Percentiles rank a stretch among this genome's conserved stretches.
Conservation (phyloP, 805 yeast genomes). For the Isabelozyma pseudorhagii region DNA sequence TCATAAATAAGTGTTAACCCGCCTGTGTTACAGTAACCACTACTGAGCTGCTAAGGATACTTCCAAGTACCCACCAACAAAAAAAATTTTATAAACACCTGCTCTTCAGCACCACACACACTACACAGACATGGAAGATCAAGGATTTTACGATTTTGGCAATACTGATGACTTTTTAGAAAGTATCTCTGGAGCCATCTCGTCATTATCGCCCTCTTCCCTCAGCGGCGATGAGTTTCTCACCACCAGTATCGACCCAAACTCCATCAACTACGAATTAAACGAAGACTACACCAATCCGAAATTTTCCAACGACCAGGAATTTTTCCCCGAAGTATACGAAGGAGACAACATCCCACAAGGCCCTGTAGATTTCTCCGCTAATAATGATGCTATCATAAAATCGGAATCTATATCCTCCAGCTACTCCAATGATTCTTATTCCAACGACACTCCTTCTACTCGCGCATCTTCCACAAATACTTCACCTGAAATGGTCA, state of each 20-base stretch:
- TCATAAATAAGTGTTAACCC: not conserved
- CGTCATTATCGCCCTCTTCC: constrained; percentile 17
- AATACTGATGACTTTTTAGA: constrained; percentile 28
- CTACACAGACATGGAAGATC: not conserved
- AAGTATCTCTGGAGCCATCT: constrained; percentile 21
- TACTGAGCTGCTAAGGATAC: too few relatives aligned
- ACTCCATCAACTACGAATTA: not conserved
- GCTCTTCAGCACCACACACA: too few relatives aligned
- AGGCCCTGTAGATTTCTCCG: not conserved
- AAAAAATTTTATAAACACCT: too few relatives aligned
- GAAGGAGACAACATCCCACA: not conserved
- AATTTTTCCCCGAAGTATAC: not conserved
- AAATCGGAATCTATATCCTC: not conserved
- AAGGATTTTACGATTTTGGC: constrained; percentile 20
- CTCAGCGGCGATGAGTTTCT: constrained; percentile 14
- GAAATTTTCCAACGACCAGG: not conserved
- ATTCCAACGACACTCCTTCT: constrained; percentile 12
- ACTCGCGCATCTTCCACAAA: constrained; percentile 17
- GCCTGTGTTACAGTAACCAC: too few relatives aligned
- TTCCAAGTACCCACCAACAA: too few relatives aligned
- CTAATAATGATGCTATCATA: not conserved
- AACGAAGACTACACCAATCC: constrained; percentile 5
- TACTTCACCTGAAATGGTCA: constrained; percentile 14
- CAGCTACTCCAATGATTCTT: not conserved
- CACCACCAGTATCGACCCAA: not conserved